Percentiles rank a stretch among this genome's conserved stretches.
phyloP scores from a whole-genome alignment of 257 asterid genomes.

The Primulina eburnea region DNA sequence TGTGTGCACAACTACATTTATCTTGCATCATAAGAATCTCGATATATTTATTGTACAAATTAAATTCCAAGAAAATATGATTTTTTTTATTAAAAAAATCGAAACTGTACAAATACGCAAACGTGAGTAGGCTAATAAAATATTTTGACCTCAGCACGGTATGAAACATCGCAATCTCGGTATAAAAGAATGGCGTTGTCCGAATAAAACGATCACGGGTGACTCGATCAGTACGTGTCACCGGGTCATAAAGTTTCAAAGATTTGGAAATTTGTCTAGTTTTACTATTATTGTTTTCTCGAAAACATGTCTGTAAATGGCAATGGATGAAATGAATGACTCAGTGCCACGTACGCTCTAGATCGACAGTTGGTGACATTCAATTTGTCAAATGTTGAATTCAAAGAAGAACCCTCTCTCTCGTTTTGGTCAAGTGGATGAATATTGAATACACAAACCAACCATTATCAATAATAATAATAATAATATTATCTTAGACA shows the following conservation, averaged over 20 bases:
- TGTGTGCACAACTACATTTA: too few species aligned
- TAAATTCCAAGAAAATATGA: too few species aligned
- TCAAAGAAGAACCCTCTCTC: background rate
- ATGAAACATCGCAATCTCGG: too few species aligned
- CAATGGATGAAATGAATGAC: constrained; percentile 35
- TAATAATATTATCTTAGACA: too few species aligned
- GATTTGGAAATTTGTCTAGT: background rate
- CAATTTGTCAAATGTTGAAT: background rate
- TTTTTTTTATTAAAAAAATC: too few species aligned
- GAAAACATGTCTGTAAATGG: background rate
- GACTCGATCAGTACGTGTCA: background rate
- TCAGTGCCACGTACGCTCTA: constrained; percentile 31
- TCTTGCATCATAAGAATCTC: too few species aligned
- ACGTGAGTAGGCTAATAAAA: too few species aligned
- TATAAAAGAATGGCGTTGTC: too few species aligned
- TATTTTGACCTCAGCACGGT: too few species aligned
- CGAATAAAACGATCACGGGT: background rate
- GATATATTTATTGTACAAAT: too few species aligned
- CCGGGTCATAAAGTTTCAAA: background rate
- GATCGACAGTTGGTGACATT: background rate
- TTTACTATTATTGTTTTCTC: background rate
- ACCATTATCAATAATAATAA: background rate
- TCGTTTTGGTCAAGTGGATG: background rate
- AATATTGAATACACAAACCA: background rate
- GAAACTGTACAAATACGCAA: too few species aligned